phyloP scores from a whole-genome alignment of 768 basidiomycete species.

The Gloeostereum incarnatum region DNA sequence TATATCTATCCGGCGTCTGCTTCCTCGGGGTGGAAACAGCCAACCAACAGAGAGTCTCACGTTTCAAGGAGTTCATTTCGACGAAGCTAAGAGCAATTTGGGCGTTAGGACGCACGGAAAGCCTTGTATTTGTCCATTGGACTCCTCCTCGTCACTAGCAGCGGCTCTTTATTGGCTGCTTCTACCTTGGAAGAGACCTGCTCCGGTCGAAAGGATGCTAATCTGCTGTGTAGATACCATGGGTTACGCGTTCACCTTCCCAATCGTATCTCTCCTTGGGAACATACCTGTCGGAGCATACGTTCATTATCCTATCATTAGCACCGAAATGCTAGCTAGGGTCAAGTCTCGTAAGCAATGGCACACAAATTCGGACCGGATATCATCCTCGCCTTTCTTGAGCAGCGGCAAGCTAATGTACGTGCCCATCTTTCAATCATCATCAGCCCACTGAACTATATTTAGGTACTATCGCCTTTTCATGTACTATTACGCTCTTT shows the following conservation, averaged over 20 bases:
- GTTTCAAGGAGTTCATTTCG: too few relatives aligned
- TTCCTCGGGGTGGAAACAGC: constrained; percentile 6
- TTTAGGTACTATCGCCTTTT: constrained; percentile 82
- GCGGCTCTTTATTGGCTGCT: too few relatives aligned
- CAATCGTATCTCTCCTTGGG: constrained; percentile 55
- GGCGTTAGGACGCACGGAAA: too few relatives aligned
- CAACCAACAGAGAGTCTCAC: too few relatives aligned
- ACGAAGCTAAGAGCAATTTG: too few relatives aligned
- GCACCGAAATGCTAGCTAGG: constrained; percentile 85
- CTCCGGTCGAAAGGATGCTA: too few relatives aligned
- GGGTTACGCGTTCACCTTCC: constrained; percentile 96
- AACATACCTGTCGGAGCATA: constrained; percentile 79
- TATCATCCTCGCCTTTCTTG: constrained; percentile 46
- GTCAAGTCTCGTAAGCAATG: constrained; percentile 50
- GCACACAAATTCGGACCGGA: constrained; percentile 51
- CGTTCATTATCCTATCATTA: constrained; percentile 95
- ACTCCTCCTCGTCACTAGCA: too few relatives aligned
- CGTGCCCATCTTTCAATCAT: constrained; percentile 11
- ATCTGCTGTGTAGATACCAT: constrained; percentile 88
- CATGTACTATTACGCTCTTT: constrained; percentile 73
- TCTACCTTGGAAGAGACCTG: too few relatives aligned
- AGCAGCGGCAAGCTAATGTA: constrained; percentile 60
- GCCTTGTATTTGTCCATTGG: too few relatives aligned
- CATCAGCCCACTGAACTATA: background rate
- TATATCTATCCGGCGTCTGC: background rate